Conservation (phyloP, 306 rosid species). For the Cicer pinnatifidum region DNA sequence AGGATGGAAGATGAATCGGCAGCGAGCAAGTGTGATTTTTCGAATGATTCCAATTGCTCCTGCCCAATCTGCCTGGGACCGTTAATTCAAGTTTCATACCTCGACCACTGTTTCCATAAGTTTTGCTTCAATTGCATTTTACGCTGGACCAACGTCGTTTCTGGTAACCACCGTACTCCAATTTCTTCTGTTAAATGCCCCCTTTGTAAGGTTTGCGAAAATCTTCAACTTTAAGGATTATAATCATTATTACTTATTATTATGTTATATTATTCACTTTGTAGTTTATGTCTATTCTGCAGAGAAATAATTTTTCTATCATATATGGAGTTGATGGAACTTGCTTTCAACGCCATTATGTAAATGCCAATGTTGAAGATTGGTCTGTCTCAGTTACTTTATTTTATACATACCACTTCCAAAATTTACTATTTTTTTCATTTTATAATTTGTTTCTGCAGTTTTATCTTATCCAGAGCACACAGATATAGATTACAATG, state of each 20-base stretch:
- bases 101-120: constrained; percentile 74
- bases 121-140: constrained; percentile 85
- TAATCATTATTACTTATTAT: neutral
- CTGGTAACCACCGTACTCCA: constrained; percentile 55
- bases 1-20: constrained; percentile 42
- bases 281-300: constrained; percentile 38
- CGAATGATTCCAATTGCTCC: constrained; percentile 49
- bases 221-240: neutral
- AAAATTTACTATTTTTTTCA: constrained; percentile 11
- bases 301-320: constrained; percentile 70
- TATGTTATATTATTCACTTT: constrained; percentile 37
- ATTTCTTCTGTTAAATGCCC: constrained; percentile 77
- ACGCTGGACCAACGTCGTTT: constrained; percentile 85
- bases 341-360: constrained; percentile 62
- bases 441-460: constrained; percentile 50
- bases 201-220: constrained; percentile 77
- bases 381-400: constrained; percentile 53
- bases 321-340: constrained; percentile 71
- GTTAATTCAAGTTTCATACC: constrained; percentile 65
- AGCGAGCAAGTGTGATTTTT: constrained; percentile 2
- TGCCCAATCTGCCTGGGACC: constrained; percentile 85
- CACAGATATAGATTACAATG: constrained; percentile 88
- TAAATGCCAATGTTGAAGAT: constrained; percentile 55
- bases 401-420: neutral
- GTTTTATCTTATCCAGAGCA: constrained; percentile 71